Conservation (phyloP, 2,329 filamentous ascomycete genomes). For the Fusarium sp. region DNA sequence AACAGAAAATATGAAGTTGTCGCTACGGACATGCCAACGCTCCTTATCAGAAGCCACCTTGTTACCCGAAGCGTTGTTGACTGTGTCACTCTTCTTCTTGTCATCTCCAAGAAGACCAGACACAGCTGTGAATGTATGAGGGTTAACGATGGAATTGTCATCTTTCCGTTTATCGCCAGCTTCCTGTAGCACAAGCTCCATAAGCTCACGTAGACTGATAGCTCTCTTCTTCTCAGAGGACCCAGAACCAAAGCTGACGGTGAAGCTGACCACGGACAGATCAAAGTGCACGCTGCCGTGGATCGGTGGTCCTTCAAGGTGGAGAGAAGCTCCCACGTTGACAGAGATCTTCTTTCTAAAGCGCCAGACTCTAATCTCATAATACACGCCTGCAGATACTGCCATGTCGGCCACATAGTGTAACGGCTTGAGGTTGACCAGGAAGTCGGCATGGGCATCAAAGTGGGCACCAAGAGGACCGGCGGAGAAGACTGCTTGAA, state of each 20-base stretch:
- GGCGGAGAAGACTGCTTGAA: not conserved
- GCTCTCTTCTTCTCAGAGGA: fast-evolving
- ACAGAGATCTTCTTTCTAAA: not conserved
- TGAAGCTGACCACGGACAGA: fast-evolving
- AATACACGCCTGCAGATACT: not conserved
- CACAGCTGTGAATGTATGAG: not conserved
- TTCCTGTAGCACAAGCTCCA: not conserved
- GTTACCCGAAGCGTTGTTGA: fast-evolving
- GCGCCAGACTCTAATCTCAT: not conserved
- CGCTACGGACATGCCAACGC: not conserved
- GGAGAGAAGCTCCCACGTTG: fast-evolving
- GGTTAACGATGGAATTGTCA: not conserved
- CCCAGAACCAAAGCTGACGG: not conserved
- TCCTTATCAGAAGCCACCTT: fast-evolving
- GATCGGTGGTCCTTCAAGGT: not conserved
- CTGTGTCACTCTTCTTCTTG: not conserved
- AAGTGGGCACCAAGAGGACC: not conserved
- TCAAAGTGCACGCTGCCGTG: not conserved
- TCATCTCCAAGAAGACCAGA: not conserved
- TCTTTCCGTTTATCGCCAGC: not conserved
- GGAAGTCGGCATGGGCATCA: not conserved
- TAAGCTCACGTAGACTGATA: not conserved
- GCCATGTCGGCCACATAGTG: not conserved
- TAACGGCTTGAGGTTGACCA: fast-evolving
- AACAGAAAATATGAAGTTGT: not conserved